phyloP scores from a whole-genome alignment of 805 yeast genomes.

The Wickerhamiella occidentalis region DNA sequence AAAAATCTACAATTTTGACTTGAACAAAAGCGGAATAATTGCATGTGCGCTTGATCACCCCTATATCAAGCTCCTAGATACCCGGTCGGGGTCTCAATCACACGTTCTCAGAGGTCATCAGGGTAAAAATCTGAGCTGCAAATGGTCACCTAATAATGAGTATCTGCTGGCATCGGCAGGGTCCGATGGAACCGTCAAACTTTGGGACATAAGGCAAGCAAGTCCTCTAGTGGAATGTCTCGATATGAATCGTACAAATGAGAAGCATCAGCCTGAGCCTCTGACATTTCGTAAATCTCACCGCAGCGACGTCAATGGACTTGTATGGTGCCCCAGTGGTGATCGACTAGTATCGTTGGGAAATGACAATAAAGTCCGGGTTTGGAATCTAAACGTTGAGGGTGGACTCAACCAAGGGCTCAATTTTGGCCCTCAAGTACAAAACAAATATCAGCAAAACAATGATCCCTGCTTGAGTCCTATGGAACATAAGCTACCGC shows the following conservation, averaged over 20 bases:
- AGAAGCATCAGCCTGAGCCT: slow-evolving; percentile 22
- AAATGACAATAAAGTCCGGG: slow-evolving; percentile 63
- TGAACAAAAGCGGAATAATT: slow-evolving; percentile 42
- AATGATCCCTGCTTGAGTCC: slow-evolving; percentile 45
- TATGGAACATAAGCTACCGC: slow-evolving; percentile 35
- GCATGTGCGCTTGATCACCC: slow-evolving; percentile 64
- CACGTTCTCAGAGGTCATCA: slow-evolving; percentile 58
- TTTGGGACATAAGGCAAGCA: slow-evolving; percentile 78
- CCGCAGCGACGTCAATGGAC: slow-evolving; percentile 63
- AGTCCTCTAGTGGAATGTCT: slow-evolving; percentile 49
- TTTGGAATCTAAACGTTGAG: slow-evolving; percentile 58
- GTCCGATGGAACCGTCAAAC: slow-evolving; percentile 60
- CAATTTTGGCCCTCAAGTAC: slow-evolving; percentile 66
- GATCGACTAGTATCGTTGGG: slow-evolving; percentile 53
- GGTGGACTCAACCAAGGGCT: slow-evolving; percentile 46
- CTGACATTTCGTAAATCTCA: slow-evolving; percentile 46
- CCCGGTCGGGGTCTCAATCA: slow-evolving; percentile 59
- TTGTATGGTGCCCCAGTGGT: slow-evolving; percentile 63
- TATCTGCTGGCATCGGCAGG: slow-evolving; percentile 68
- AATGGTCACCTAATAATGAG: slow-evolving; percentile 61
- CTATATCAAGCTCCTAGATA: slow-evolving; percentile 55
- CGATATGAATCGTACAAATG: slow-evolving; percentile 42
- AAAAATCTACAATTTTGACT: slow-evolving; percentile 56
- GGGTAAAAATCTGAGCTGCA: slow-evolving; percentile 44
- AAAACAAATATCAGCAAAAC: slow-evolving; percentile 50